These are phyloP conservation scores for Nannochloropsis gaditana DNA, from an alignment of 108 stramenopile genomes.

Conservation along the genomic window DNA sequence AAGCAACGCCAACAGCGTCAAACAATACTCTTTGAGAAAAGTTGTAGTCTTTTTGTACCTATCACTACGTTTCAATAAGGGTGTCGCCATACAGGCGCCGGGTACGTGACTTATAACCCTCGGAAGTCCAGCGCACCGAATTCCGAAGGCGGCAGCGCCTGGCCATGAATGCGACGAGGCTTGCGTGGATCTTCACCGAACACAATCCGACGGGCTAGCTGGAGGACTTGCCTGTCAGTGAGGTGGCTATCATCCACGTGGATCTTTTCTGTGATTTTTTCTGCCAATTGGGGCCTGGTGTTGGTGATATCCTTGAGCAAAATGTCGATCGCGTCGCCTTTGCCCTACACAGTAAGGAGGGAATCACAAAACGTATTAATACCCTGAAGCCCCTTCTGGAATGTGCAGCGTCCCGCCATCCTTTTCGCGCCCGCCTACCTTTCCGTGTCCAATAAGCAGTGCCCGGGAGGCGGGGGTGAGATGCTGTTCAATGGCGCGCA, in stretches of 20 bases:
- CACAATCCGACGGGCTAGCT: neutral
- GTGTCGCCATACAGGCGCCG: too few relatives aligned
- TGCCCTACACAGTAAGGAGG: neutral
- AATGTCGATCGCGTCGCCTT: neutral
- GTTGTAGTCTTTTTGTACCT: too few relatives aligned
- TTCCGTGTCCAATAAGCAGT: neutral
- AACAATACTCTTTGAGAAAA: too few relatives aligned
- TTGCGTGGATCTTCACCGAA: neutral
- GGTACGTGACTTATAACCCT: too few relatives aligned
- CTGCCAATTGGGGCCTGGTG: neutral
- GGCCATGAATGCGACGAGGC: neutral
- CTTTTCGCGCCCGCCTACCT: neutral
- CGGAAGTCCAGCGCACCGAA: too few relatives aligned
- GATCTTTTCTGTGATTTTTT: neutral
- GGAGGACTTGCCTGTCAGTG: neutral
- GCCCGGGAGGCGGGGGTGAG: neutral
- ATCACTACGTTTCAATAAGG: too few relatives aligned
- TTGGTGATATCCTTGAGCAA: neutral
- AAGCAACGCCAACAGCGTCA: too few relatives aligned
- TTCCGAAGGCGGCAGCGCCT: neutral
- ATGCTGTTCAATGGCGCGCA: neutral
- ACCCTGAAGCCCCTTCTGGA: too few relatives aligned
- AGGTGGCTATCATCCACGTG: conserved; percentile 2
- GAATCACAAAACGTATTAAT: neutral
- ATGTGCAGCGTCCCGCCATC: too few relatives aligned